phyloP scores from a whole-genome alignment of 495 filamentous ascomycete genomes.

The Aspergillus egyptiacus region DNA sequence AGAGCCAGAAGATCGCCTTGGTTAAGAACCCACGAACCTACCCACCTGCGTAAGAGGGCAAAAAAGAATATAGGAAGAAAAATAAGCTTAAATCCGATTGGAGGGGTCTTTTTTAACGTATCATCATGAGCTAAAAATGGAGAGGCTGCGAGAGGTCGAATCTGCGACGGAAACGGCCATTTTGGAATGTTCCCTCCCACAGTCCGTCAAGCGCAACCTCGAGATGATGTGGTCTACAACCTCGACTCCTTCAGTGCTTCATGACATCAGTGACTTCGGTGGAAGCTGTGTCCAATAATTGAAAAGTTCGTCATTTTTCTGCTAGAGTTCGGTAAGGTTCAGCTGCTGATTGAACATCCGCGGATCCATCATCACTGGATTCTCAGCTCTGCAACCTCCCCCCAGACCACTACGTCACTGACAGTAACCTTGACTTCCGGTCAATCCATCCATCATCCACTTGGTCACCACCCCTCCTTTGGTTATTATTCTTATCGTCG shows the following conservation, averaged over 20 bases:
- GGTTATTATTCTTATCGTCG: conserved; percentile 5
- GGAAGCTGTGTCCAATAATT: too few relatives aligned
- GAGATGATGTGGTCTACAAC: conserved; percentile 1
- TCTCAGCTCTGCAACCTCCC: conserved; percentile 19
- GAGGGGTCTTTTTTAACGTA: background rate
- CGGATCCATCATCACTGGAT: too few relatives aligned
- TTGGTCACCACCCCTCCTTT: conserved; percentile 1
- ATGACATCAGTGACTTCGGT: conserved; percentile 21
- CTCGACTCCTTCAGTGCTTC: conserved; percentile 8
- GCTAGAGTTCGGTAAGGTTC: conserved; percentile 2
- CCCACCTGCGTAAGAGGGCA: conserved; percentile 6
- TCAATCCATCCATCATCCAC: conserved; percentile 18
- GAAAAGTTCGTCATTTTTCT: background rate
- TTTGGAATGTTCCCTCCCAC: conserved; percentile 2
- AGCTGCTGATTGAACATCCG: conserved; percentile 9
- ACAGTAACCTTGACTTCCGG: conserved; percentile 34
- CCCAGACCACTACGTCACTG: conserved; percentile 20
- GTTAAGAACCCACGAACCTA: background rate
- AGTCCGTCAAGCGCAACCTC: background rate
- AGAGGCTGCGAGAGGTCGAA: too few relatives aligned
- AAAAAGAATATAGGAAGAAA: too few relatives aligned
- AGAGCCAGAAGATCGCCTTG: background rate
- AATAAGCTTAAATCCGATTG: conserved; percentile 8
- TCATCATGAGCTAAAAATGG: conserved; percentile 2
- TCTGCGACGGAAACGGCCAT: conserved; percentile 4